Evolutionary conservation across 352 stramenopile genomes (phyloP).

Genomic region (Blastocystis sp.): DNA sequence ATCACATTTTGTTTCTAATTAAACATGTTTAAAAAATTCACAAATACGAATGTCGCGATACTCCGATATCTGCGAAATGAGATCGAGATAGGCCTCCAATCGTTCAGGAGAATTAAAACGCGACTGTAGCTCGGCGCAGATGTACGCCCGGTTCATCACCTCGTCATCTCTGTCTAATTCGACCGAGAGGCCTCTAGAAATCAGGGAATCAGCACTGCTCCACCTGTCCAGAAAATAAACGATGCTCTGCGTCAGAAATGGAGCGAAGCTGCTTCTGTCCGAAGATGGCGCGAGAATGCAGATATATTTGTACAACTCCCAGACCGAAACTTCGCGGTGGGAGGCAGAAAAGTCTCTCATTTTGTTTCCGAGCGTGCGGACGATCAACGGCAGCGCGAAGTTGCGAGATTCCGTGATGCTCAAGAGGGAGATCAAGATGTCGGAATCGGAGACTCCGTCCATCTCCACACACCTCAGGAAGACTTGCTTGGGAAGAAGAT

Average conservation of each 20-base stretch:
- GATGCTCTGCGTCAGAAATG: neutral
- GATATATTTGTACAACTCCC: slow-evolving; percentile 50
- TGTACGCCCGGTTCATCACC: neutral
- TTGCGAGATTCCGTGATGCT: neutral
- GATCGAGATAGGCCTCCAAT: neutral
- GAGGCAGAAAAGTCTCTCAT: neutral
- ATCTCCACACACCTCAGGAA: neutral
- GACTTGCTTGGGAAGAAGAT: neutral
- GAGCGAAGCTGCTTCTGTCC: neutral
- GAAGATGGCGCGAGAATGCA: neutral
- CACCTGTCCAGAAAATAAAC: slow-evolving; percentile 27
- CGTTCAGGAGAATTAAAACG: neutral
- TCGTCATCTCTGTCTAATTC: neutral
- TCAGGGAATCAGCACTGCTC: neutral
- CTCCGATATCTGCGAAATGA: neutral
- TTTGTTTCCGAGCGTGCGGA: neutral
- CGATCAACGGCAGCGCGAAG: neutral
- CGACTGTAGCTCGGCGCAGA: neutral
- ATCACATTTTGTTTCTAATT: neutral
- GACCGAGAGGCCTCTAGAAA: neutral
- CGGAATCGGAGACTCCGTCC: neutral
- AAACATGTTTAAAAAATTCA: slow-evolving; percentile 19
- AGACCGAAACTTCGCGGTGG: neutral
- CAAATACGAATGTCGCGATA: neutral
- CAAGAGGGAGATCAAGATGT: slow-evolving; percentile 27